These are phyloP conservation scores for Maudiozyma barnettii DNA, from an alignment of 805 yeast species.

Conservation along the genomic window DNA sequence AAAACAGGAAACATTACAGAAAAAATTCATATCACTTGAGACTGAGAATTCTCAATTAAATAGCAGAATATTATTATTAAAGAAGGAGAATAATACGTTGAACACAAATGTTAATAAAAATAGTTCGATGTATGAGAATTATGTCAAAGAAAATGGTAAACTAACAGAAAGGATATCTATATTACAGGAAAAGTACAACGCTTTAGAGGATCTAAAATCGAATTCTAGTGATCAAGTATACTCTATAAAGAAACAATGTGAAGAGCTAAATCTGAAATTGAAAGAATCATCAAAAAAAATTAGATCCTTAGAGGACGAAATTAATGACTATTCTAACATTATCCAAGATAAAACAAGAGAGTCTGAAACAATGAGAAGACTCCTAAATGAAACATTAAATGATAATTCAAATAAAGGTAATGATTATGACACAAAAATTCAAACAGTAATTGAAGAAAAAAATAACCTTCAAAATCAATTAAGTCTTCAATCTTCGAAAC, in stretches of 20 bases:
- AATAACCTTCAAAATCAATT: conserved; percentile 47
- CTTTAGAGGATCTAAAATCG: conserved; percentile 29
- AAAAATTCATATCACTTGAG: conserved; percentile 21
- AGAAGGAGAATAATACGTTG: conserved; percentile 31
- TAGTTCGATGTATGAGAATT: conserved; percentile 29
- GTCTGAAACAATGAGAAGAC: conserved; percentile 57
- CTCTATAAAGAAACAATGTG: conserved; percentile 53
- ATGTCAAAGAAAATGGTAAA: conserved; percentile 33
- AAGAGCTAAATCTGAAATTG: conserved; percentile 57
- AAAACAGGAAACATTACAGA: conserved; percentile 20
- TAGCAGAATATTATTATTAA: conserved; percentile 24
- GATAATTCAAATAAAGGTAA: conserved; percentile 40
- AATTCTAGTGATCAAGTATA: conserved; percentile 39
- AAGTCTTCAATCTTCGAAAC: conserved; percentile 40
- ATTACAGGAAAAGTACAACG: conserved; percentile 32
- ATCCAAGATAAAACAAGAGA: conserved; percentile 79
- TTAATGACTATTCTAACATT: conserved; percentile 61
- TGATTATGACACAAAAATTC: conserved; percentile 48
- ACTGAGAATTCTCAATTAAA: conserved; percentile 28
- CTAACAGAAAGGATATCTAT: conserved; percentile 35
- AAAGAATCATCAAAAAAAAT: conserved; percentile 53
- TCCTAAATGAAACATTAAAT: conserved; percentile 61
- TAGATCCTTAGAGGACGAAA: conserved; percentile 70
- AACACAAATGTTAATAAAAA: conserved; percentile 34
- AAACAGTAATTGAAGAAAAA: conserved; percentile 49